Percentiles rank a stretch among this genome's conserved stretches.
Evolutionary conservation across 768 basidiomycete genomes (phyloP).

Genomic region (Tylopilus sp.): DNA sequence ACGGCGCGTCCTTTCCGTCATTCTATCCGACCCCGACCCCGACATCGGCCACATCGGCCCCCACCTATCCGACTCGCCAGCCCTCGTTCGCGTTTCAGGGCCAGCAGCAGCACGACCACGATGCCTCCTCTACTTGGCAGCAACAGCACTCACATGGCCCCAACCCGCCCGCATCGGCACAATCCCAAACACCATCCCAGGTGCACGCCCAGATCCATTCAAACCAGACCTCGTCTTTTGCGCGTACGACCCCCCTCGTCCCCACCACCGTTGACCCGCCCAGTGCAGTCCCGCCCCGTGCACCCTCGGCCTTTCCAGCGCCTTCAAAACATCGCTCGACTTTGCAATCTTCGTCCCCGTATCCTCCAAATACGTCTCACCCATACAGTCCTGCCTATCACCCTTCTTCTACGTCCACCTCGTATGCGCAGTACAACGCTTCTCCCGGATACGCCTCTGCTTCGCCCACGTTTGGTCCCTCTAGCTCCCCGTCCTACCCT

Average conservation of each 20-base stretch:
- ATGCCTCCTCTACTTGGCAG: slow-evolving; percentile 15
- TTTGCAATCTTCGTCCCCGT: slow-evolving; percentile 20
- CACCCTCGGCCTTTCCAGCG: slow-evolving; percentile 9
- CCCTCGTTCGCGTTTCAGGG: slow-evolving; percentile 18
- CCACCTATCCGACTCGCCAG: slow-evolving; percentile 23
- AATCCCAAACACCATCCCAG: slow-evolving; percentile 19
- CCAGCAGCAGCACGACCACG: slow-evolving; percentile 21
- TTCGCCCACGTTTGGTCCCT: slow-evolving; percentile 23
- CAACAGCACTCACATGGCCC: slow-evolving; percentile 21
- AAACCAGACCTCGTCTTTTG: slow-evolving; percentile 17
- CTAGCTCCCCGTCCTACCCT: slow-evolving; percentile 19
- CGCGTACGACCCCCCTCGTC: slow-evolving; percentile 28
- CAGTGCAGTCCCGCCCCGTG: slow-evolving; percentile 4
- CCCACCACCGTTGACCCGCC: slow-evolving; percentile 28
- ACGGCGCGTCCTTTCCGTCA: slow-evolving; percentile 16
- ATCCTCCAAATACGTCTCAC: slow-evolving; percentile 17
- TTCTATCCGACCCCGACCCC: slow-evolving; percentile 26
- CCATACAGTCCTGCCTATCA: slow-evolving; percentile 12
- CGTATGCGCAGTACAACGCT: slow-evolving; percentile 20
- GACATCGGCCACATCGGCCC: slow-evolving; percentile 18
- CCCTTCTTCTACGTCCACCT: slow-evolving; percentile 17
- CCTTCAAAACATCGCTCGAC: slow-evolving; percentile 22
- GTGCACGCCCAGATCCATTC: slow-evolving; percentile 11
- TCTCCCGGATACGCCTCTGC: slow-evolving; percentile 22
- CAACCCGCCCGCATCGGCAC: slow-evolving; percentile 10